Evolutionary conservation across 805 yeast species (phyloP), one percentile per base, ranked within the genome.

Genomic region (Teunomyces barrocoloradensis): DNA sequence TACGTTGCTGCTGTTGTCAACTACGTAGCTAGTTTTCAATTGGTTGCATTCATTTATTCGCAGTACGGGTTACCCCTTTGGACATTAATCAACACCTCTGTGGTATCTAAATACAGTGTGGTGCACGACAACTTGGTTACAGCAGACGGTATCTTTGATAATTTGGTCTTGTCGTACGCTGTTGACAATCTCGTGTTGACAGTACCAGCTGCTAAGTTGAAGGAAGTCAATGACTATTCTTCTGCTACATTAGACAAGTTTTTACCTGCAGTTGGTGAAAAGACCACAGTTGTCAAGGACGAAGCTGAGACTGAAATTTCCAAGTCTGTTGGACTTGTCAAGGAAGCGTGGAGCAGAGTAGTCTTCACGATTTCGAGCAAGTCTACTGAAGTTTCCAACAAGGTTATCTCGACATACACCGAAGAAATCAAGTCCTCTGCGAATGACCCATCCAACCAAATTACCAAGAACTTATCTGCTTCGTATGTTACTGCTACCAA

Each of bases 381-480:
- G 50, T 59, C 66, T 15, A 51, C 56, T 28, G 67, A 61, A 32
- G 54, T 64, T 38, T 58, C 71, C 40, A 55, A 55, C 50, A 60
- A 61, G 33, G 59, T 73, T 37, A 56, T 64, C 43, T 49, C 62
- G 23, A 68, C 71, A 30, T 70, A 67, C 61, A 63, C 68, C 49
- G 56, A 63, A 48, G 73, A 71, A 54, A 61, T 66, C 38, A 52
- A 58, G 44, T 17, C 54, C 6, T 47, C 52, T 18, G 57, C 64
- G 1, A 44, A 58, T 18, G 55, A 60, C 18, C 62, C 58, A 42
- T 55, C 52, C 41, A 60, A 61, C 56, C 56, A 61, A 48, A 56
- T 65, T 48, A 56, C 59, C 47, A 67, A 68, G 58, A 66, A 64
- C 40, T 64, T 67, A 39, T 50, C 63, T 38, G 75, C 74, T 15